These are phyloP conservation scores for Macrophomina pseudophaseolina DNA, from an alignment of 2,329 filamentous ascomycete genomes.

Conservation along the genomic window DNA sequence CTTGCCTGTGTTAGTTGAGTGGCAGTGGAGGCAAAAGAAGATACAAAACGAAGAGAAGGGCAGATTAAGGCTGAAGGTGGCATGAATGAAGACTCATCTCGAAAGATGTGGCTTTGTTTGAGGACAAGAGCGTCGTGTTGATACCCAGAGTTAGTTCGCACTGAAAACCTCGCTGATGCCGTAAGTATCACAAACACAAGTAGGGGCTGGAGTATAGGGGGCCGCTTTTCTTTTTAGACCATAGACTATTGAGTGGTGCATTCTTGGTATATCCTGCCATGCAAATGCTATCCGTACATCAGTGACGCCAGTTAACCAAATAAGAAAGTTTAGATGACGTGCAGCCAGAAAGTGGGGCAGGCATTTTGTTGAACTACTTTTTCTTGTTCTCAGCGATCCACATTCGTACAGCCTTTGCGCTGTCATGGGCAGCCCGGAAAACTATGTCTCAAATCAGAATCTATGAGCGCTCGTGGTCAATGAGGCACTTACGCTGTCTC, in stretches of 20 bases:
- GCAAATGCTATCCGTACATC: neutral
- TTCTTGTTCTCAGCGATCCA: conserved; percentile 52
- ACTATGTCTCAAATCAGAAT: conserved; percentile 38
- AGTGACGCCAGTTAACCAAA: neutral
- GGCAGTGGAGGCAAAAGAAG: conserved; percentile 69
- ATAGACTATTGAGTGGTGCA: conserved; percentile 5
- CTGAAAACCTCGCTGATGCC: conserved; percentile 10
- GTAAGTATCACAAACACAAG: neutral
- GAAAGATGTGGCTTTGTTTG: neutral
- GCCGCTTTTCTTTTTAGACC: conserved; percentile 7
- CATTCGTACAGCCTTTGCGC: conserved; percentile 50
- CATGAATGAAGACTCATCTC: neutral
- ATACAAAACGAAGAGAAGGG: conserved; percentile 43
- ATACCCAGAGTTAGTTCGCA: conserved; percentile 26
- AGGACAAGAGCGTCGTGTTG: conserved; percentile 5
- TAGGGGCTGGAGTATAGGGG: neutral
- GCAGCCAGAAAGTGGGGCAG: too few species aligned
- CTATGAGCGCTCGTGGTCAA: neutral
- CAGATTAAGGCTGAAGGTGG: conserved; percentile 32
- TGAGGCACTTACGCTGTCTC: conserved; percentile 60
- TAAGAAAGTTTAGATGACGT: too few species aligned
- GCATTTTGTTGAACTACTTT: neutral
- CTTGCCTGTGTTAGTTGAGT: conserved; percentile 88
- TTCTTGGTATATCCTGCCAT: neutral
- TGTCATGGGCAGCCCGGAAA: conserved; percentile 55